A percentile compares a stretch with the other conserved stretches of the same genome.
Evolutionary conservation across 768 basidiomycete species (phyloP).

Genomic region (Lentinula raphanica): DNA sequence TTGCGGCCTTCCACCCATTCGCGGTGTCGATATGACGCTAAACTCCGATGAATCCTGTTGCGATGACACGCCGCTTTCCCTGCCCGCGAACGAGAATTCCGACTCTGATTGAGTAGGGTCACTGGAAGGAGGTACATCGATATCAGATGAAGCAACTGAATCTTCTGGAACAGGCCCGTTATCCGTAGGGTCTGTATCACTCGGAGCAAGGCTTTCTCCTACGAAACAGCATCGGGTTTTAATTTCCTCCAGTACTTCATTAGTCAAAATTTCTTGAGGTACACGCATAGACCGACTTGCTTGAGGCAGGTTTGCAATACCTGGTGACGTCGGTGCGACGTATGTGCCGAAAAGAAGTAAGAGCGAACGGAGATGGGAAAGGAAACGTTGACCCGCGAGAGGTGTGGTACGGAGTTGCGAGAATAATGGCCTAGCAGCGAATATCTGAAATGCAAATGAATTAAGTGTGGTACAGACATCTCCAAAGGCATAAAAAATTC

Average conservation of each 20-base stretch:
- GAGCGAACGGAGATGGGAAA: constrained; percentile 74
- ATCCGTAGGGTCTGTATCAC: constrained; percentile 27
- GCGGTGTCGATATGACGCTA: constrained; percentile 46
- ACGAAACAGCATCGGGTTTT: constrained; percentile 91
- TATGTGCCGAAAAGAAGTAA: constrained; percentile 81
- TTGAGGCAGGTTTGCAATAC: constrained; percentile 57
- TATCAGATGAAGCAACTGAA: constrained; percentile 27
- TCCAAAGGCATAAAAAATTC: background rate
- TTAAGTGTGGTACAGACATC: too few relatives aligned
- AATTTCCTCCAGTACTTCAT: constrained; percentile 80
- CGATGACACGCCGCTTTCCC: constrained; percentile 45
- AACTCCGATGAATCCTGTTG: constrained; percentile 54
- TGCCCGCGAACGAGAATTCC: constrained; percentile 51
- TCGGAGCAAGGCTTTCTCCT: constrained; percentile 45
- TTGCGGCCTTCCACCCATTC: constrained; percentile 20
- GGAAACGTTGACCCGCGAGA: constrained; percentile 77
- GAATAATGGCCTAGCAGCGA: constrained; percentile 81
- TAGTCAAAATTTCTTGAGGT: constrained; percentile 75
- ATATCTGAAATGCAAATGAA: constrained; percentile 65
- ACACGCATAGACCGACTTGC: constrained; percentile 62
- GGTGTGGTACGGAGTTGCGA: constrained; percentile 81
- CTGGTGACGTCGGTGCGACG: constrained; percentile 69
- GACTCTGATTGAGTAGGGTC: constrained; percentile 65
- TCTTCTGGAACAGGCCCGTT: constrained; percentile 19
- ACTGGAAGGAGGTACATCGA: constrained; percentile 38